Conservation (phyloP, 257 asterid species). For the Mitragyna speciosa region DNA sequence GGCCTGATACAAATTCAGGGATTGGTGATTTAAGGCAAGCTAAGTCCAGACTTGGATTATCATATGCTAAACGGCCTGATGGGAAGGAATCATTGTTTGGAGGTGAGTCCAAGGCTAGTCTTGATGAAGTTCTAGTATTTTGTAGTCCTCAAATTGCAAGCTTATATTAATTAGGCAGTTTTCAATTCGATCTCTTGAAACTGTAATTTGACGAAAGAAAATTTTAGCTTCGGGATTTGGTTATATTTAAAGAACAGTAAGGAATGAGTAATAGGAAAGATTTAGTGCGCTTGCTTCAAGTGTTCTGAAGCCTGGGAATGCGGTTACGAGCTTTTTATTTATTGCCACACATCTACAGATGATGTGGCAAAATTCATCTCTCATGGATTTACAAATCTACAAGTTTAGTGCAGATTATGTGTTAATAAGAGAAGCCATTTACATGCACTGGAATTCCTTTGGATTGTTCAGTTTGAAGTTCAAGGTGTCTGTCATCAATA, state of each 20-base stretch:
- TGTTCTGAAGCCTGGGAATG: neutral
- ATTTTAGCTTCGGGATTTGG: neutral
- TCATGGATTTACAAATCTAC: neutral
- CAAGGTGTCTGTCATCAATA: neutral
- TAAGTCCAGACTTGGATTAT: constrained; percentile 81
- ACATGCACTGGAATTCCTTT: neutral
- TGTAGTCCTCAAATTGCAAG: constrained; percentile 93
- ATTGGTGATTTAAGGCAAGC: constrained; percentile 78
- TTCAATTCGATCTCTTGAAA: neutral
- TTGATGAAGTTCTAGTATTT: constrained; percentile 72
- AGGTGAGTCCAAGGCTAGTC: constrained; percentile 53
- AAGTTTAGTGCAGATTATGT: neutral
- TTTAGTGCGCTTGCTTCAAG: neutral
- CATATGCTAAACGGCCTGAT: constrained; percentile 76
- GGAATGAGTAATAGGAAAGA: neutral
- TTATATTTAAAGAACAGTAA: neutral
- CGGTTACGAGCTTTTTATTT: neutral
- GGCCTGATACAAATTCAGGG: constrained; percentile 87
- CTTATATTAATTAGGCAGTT: constrained; percentile 40
- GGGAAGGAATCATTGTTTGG: constrained; percentile 86
- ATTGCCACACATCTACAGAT: neutral
- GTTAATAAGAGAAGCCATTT: neutral
- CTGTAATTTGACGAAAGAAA: neutral
- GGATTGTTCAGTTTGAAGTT: neutral
- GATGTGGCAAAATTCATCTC: neutral